These are phyloP conservation scores for Desmodesmus armatus DNA, from an alignment of 139 green algal genomes.

Conservation along the genomic window DNA sequence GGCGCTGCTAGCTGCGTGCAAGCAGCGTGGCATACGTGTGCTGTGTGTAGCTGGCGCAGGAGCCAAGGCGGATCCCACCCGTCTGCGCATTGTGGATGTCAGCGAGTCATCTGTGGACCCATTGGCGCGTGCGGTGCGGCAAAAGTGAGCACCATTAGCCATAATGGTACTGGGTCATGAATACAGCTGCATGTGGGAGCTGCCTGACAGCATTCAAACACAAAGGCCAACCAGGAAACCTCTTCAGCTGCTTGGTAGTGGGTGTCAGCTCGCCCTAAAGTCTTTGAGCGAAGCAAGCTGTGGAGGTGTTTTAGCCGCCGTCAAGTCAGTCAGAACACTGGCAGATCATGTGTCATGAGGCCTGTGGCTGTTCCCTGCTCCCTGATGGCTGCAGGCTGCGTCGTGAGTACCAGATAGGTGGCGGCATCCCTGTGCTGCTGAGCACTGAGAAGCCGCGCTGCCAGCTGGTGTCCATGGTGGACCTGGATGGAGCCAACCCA, in stretches of 20 bases:
- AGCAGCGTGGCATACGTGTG: constrained; percentile 78
- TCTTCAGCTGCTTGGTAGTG: too few species aligned
- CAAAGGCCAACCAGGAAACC: too few species aligned
- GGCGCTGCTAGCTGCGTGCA: constrained; percentile 88
- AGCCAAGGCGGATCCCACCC: constrained; percentile 94
- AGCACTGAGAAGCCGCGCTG: constrained; percentile 88
- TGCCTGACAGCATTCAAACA: too few species aligned
- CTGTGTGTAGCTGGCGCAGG: constrained; percentile 88
- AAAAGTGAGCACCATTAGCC: constrained; percentile 53
- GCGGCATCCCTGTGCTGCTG: constrained; percentile 85
- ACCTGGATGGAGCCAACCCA: constrained; percentile 64
- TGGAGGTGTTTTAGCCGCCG: too few species aligned
- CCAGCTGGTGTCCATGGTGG: constrained; percentile 73
- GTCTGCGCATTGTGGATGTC: constrained; percentile 91
- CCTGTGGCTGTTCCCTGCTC: too few species aligned
- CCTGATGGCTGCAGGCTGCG: constrained; percentile 63
- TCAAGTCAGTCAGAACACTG: too few species aligned
- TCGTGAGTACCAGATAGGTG: constrained; percentile 72
- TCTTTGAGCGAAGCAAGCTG: too few species aligned
- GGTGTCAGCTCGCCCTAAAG: too few species aligned
- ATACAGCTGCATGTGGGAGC: too few species aligned
- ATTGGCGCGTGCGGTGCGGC: constrained; percentile 86
- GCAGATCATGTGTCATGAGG: too few species aligned
- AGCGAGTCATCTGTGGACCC: constrained; percentile 85
- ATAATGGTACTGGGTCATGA: too few species aligned